Conservation (phyloP, 1,284 basidiomycete species). For the Microbotryum scabiosae region DNA sequence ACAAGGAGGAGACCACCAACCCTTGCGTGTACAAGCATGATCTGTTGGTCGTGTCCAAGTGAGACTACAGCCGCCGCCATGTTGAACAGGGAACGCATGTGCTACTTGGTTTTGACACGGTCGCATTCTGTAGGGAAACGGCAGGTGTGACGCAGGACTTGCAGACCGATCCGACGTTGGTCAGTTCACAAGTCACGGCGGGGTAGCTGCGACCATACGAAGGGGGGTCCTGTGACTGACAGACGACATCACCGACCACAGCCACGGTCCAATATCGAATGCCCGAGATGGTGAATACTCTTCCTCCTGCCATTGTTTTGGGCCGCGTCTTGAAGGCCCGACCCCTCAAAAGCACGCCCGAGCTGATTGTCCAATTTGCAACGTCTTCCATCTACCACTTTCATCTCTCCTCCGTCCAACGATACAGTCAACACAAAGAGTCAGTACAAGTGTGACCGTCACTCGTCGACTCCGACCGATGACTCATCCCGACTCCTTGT, state of each 20-base stretch:
- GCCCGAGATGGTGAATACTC: conserved; percentile 39
- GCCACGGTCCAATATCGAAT: conserved; percentile 42
- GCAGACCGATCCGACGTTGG: conserved; percentile 82
- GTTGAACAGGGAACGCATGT: background rate
- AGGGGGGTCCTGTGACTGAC: background rate
- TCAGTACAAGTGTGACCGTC: no score
- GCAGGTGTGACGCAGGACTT: conserved; percentile 84
- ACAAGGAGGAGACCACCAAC: conserved; percentile 76
- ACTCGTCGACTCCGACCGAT: no score
- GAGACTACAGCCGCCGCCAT: conserved; percentile 38
- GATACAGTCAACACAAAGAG: conserved; percentile 37
- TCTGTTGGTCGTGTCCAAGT: conserved; percentile 87
- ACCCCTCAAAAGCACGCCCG: no score
- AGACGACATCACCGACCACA: background rate
- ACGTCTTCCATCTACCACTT: no score
- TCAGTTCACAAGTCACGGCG: conserved; percentile 39
- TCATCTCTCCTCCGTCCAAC: no score
- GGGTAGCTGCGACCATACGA: conserved; percentile 1
- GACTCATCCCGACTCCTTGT: no score
- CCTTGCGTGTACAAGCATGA: conserved; percentile 90
- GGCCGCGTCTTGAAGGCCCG: no score
- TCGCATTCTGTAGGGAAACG: conserved; percentile 59
- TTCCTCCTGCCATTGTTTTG: no score
- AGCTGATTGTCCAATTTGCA: no score
- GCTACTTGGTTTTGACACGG: no score